Base-by-base conservation (phyloP, 306 rosid species). In the Mimosa pudica region DNA sequence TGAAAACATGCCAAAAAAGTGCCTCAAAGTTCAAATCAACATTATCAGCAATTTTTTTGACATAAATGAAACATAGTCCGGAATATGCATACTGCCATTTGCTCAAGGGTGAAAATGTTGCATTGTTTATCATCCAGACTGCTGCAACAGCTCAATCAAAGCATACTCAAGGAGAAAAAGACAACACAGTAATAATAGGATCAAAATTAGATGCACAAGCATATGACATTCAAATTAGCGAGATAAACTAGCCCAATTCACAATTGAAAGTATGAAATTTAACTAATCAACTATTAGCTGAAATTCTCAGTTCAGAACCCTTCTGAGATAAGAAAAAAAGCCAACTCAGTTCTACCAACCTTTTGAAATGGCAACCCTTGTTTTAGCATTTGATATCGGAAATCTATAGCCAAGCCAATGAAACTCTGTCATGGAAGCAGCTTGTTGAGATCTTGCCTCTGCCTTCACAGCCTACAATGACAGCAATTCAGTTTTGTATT, bases 381-480 rank as follows among this genome's bases (percentile, higher is more conserved):
- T 93, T 90, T 96, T 96, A 62, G 97, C 97, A 87, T 93, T 96
- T 57, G 99, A 93, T 73, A 86, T 89, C 70, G 99, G 99, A 90
- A 91, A 96, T 81, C 91, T 89, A 81, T 85, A 93, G 83, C 98
- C 99, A 83, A 96, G 97, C 99, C 99, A 96, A 70, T 85, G 81
- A 76, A 96, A 93, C 80, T 96, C 99, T 13, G 98, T 93, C 99
- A 96, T 90, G 80, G 99, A 93, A 69, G 97, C 99, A 83, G 98
- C 99, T 87, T 96, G 99, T 70, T 96, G 97, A 93, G 99, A 93
- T 90, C 99, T 90, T 77, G 97, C 97, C 90, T 96, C 99, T 12
- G 97, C 91, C 98, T 91, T 96, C 80, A 90, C 98, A 87, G 93
- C 99, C 99, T 96, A 83, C 55, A 88, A 83, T 68, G 79, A 80